Base-by-base conservation (phyloP, 116 monocot genomes). In the Iris pallida region DNA sequence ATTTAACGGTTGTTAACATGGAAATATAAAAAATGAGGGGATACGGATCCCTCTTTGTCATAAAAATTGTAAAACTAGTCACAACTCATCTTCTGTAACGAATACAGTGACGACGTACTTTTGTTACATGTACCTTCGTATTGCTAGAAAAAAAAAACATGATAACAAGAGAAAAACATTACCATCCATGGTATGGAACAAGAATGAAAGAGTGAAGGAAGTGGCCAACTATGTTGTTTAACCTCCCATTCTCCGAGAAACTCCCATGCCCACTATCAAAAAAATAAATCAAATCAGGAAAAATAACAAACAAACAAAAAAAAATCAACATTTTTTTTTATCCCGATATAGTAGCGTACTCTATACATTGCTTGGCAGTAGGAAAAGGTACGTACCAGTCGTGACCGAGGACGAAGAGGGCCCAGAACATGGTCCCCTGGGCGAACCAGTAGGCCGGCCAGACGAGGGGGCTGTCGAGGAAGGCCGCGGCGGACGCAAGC, bases 141-240 rank as follows among this genome's bases (percentile, higher is more conserved):
- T n/a, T n/a, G n/a, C n/a, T n/a, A 30, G 3, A 30, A 30, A 30
- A 30, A 30, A 30, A 30, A 30, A 30, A 30, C 3, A 30, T 30
- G n/a, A 30, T 30, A 30, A 0, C 3, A 30, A 30, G 3, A 30
- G 30, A 3, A 30, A 30, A 30, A 30, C 3, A 18, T 55, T 74
- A 83, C 88, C 88, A 88, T 65, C 88, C 88, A 79, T 88, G 84
- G 66, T 88, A 88, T 7, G 88, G 88, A 11, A 88, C 88, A 7
- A 88, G 84, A 64, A 88, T 84, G 43, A 75, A 79, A 6, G 88
- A 84, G 51, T 88, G 88, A 8, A 88, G 74, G 52, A 84, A 64
- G 64, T 88, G 88, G 7, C 88, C 88, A 3, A 81, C 79, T 1
- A 84, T 65, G 45, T 51, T 84, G 61, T 88, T 84, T 16, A 88